Conservation (phyloP, 2,329 filamentous ascomycete species). For the Immersiporthe knoxdaviesiana region DNA sequence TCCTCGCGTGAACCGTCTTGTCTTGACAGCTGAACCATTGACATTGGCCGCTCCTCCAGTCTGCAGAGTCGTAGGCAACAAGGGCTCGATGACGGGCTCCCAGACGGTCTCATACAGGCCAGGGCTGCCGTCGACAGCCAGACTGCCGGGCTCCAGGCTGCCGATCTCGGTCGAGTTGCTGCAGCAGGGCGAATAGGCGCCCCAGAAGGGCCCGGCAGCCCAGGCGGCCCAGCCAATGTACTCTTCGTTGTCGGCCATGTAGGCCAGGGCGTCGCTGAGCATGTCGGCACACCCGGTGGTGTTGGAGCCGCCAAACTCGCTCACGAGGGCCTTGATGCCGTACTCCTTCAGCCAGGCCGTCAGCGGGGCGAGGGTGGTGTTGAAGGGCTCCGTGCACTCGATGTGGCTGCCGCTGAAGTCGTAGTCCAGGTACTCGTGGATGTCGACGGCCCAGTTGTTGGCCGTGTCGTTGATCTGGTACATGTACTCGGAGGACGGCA, state of each 20-base stretch:
- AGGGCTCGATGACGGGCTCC: constrained; percentile 47
- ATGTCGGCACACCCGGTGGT: constrained; percentile 46
- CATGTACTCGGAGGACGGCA: constrained; percentile 43
- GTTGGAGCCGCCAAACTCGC: constrained; percentile 53
- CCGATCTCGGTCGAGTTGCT: constrained; percentile 46
- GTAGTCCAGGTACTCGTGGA: constrained; percentile 55
- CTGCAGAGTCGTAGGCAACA: constrained; percentile 46
- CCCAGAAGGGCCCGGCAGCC: constrained; percentile 55
- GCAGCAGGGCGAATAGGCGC: constrained; percentile 43
- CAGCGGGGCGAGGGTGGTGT: constrained; percentile 44
- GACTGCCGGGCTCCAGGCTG: constrained; percentile 51
- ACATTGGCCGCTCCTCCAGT: constrained; percentile 41
- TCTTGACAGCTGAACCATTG: constrained; percentile 20
- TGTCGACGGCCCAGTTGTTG: constrained; percentile 54
- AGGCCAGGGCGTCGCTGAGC: constrained; percentile 47
- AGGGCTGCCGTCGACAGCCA: constrained; percentile 45
- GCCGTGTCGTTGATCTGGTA: constrained; percentile 49
- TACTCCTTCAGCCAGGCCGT: constrained; percentile 51
- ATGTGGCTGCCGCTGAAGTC: constrained; percentile 50
- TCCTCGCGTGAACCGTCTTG: constrained; percentile 1
- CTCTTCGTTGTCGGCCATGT: constrained; percentile 50
- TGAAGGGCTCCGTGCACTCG: constrained; percentile 45
- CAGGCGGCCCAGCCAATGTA: constrained; percentile 57
- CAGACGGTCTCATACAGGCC: constrained; percentile 52
- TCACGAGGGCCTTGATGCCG: constrained; percentile 52